These are phyloP conservation scores for Wickerhamiella shivajii DNA, from an alignment of 805 yeast species.

Conservation along the genomic window DNA sequence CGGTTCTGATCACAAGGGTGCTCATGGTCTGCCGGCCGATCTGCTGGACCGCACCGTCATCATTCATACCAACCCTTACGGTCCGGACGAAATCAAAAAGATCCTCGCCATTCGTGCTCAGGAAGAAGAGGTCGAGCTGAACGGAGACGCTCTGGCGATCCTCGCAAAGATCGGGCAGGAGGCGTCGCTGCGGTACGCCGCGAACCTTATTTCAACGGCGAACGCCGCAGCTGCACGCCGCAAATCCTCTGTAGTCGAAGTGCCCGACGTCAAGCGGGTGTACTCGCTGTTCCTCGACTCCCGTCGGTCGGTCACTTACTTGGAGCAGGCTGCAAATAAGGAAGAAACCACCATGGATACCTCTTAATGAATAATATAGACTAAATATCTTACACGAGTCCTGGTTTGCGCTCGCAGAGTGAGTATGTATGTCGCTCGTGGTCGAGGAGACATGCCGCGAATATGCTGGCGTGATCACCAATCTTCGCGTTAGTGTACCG, in stretches of 20 bases:
- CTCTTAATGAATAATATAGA: not conserved
- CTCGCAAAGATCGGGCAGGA: constrained; percentile 82
- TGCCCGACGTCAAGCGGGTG: constrained; percentile 73
- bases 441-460: too few relatives aligned
- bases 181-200: constrained; percentile 82
- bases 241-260: constrained; percentile 54
- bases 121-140: constrained; percentile 82
- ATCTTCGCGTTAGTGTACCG: too few relatives aligned
- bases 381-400: too few relatives aligned
- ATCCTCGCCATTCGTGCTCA: constrained; percentile 81
- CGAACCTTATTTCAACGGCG: constrained; percentile 81
- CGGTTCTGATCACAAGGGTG: constrained; percentile 86
- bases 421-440: too few relatives aligned
- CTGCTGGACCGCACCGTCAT: constrained; percentile 86
- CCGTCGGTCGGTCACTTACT: constrained; percentile 72
- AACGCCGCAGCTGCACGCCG: constrained; percentile 76
- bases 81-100: constrained; percentile 68
- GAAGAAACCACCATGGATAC: constrained; percentile 5
- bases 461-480: too few relatives aligned
- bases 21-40: constrained; percentile 96
- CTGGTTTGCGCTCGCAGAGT: too few relatives aligned
- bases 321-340: constrained; percentile 33
- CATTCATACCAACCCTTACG: constrained; percentile 70
- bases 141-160: constrained; percentile 69
- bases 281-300: constrained; percentile 80